Base-by-base conservation (phyloP, 140 eudicot genomes). In the Artemisia princeps region DNA sequence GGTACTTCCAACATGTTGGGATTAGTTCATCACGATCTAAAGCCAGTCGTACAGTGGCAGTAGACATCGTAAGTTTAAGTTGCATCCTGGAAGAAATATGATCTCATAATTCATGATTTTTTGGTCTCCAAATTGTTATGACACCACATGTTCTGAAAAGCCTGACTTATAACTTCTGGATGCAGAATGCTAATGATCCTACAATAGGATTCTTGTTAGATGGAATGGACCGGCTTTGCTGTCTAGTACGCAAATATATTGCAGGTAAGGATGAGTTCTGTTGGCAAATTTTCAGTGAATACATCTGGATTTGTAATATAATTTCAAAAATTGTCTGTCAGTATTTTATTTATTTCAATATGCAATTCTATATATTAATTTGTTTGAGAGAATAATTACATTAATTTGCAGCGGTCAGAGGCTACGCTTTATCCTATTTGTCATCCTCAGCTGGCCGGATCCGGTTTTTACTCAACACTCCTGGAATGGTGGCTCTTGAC, bases 401-500 rank as follows among this genome's bases (percentile, higher is more conserved):
- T 62, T 59, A 62, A 48, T 73, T 54, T 77, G 77, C 90, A 94
- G 99, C 99, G 20, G 86, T 94, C 71, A 89, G 96, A 82, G 96
- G 99, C 68, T 94, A 94, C 69, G 96, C 88, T 50, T 79, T 88
- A 67, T 94, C 99, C 69, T 94, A 94, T 69, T 88, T 94, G 12
- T 86, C 96, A 48, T 94, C 99, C 45, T 94, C 95, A 74, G 99
- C 95, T 48, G 87, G 94, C 51, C 78, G 99, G 69, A 86, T 94
- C 54, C 84, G 90, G 8, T 94, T 88, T 75, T 77, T 94, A 72
- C 86, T 94, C 70, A 87, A 92, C 61, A 88, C 96, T 28, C 99
- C 99, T 37, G 99, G 99, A 68, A 94, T 94, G 96, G 99, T 94
- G 82, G 99, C 99, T 52, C 99, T 94, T 77, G 99, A 88, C 75